Evolutionary conservation across 2,329 filamentous ascomycete species (phyloP).

Genomic region (Fusarium sp.): DNA sequence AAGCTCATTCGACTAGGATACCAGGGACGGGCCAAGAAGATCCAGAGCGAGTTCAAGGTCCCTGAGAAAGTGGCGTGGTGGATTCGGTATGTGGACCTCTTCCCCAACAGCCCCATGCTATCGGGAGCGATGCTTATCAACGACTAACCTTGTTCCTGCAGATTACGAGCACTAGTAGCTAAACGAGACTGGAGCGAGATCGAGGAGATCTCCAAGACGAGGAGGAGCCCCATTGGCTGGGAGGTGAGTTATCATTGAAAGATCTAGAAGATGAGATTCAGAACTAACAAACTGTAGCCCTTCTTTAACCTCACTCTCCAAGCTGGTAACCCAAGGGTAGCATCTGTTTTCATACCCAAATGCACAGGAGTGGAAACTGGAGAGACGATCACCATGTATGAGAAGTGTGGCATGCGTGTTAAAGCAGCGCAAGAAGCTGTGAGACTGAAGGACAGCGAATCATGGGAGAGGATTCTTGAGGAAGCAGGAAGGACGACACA

Average conservation of each 20-base stretch:
- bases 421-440: slow-evolving; percentile 94
- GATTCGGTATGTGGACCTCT: slow-evolving; percentile 65
- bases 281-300: slow-evolving; percentile 63
- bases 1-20: slow-evolving; percentile 86
- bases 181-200: slow-evolving; percentile 93
- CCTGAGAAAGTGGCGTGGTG: slow-evolving; percentile 92
- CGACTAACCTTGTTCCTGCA: slow-evolving; percentile 49
- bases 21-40: slow-evolving; percentile 84
- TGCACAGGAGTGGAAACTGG: slow-evolving; percentile 76
- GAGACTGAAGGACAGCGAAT: slow-evolving; percentile 79
- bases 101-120: slow-evolving; percentile 21
- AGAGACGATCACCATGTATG: slow-evolving; percentile 89
- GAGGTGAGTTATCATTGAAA: slow-evolving; percentile 69
- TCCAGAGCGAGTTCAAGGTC: slow-evolving; percentile 92
- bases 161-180: slow-evolving; percentile 86
- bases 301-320: slow-evolving; percentile 91
- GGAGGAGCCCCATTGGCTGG: slow-evolving; percentile 96
- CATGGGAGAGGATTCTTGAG: slow-evolving; percentile 77
- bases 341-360: slow-evolving; percentile 86
- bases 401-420: slow-evolving; percentile 90
- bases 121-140: slow-evolving; percentile 14
- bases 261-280: not conserved
- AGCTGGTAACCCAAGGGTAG: slow-evolving; percentile 89
- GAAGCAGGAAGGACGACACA: slow-evolving; percentile 77
- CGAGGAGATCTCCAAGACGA: slow-evolving; percentile 81